Evolutionary conservation across 108 stramenopile genomes (phyloP).

Genomic region (Parietichytrium sp.): DNA sequence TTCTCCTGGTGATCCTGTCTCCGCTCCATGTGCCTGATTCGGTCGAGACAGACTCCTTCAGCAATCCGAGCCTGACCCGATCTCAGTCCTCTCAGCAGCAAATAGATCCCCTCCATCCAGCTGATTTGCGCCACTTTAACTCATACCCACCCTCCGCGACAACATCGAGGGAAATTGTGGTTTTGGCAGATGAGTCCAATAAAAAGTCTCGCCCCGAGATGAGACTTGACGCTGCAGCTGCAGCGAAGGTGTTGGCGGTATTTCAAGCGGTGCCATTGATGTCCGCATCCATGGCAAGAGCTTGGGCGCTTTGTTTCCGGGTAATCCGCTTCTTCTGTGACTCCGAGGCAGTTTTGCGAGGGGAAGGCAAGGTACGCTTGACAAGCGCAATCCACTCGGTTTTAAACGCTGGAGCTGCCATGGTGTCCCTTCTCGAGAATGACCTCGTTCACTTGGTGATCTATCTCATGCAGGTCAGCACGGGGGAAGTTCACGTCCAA

Average conservation of each 20-base stretch:
- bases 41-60: no score
- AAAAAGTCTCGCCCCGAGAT: no score
- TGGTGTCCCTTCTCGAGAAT: background rate
- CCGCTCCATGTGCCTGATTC: background rate
- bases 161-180: no score
- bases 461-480: background rate
- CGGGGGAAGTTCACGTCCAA: background rate
- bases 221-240: background rate
- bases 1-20: background rate
- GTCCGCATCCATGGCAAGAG: background rate
- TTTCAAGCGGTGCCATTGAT: background rate
- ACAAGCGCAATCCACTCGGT: background rate
- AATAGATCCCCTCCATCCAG: no score
- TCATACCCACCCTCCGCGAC: no score
- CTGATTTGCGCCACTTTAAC: no score
- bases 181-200: no score
- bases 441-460: background rate
- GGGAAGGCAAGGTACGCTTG: background rate
- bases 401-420: background rate
- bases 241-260: background rate
- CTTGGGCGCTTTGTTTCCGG: conserved; percentile 15
- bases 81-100: no score
- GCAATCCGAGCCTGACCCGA: no score
- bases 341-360: conserved; percentile 6
- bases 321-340: background rate